A percentile compares a stretch with the other conserved stretches of the same genome.
Conservation (phyloP, 2,329 filamentous ascomycete species). For the Penicillium sp. region DNA sequence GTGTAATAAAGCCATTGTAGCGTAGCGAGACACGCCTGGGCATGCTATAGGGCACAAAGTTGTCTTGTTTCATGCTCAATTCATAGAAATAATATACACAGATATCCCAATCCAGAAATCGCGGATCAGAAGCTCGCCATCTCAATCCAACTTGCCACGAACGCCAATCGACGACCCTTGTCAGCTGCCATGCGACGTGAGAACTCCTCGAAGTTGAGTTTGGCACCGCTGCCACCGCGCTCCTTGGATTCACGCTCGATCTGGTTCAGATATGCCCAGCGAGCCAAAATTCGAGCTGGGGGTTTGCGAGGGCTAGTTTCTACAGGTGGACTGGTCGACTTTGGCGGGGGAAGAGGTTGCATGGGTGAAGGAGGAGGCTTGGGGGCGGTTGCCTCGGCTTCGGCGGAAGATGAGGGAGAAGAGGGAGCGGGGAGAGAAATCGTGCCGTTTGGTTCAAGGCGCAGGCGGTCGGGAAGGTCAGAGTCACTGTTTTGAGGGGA, state of each 20-base stretch:
- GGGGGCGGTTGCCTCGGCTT: constrained; percentile 33
- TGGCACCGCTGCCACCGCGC: constrained; percentile 70
- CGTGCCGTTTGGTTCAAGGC: constrained; percentile 36
- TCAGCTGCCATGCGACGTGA: constrained; percentile 66
- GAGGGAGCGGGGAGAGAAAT: constrained; percentile 32
- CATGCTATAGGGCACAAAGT: neutral
- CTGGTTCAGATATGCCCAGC: constrained; percentile 52
- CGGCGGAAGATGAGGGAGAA: constrained; percentile 30
- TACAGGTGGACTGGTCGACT: constrained; percentile 14
- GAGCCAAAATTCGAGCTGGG: constrained; percentile 39
- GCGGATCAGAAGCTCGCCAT: constrained; percentile 55
- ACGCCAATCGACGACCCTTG: constrained; percentile 65
- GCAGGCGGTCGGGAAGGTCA: constrained; percentile 32
- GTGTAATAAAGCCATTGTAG: too few species aligned
- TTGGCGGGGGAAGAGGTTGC: constrained; percentile 29
- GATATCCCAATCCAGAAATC: neutral
- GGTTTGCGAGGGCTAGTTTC: constrained; percentile 22
- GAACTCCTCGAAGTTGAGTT: constrained; percentile 75
- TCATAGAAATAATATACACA: constrained; percentile 8
- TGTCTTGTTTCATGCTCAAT: neutral
- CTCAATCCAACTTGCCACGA: constrained; percentile 88
- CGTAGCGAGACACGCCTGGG: too few species aligned
- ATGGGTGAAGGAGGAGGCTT: constrained; percentile 34
- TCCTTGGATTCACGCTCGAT: constrained; percentile 64
- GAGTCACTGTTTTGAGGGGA: constrained; percentile 12